Evolutionary conservation across 768 basidiomycete species (phyloP), one percentile per base, ranked within the genome.

Genomic region (Dioszegia aurantiaca): DNA sequence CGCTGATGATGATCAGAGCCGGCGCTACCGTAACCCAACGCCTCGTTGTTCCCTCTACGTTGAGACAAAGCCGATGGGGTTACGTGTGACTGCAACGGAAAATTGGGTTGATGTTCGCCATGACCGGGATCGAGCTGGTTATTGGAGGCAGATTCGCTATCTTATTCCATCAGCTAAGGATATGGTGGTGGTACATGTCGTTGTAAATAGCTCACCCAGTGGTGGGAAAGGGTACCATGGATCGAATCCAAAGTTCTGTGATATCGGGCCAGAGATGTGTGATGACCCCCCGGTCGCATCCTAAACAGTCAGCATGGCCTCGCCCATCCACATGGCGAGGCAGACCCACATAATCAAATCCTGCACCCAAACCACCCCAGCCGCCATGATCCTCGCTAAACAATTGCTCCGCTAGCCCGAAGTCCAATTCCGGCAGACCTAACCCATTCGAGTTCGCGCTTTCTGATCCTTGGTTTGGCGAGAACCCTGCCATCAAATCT

Each of bases 191-290:
- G n/a, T n/a, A n/a, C n/a, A n/a, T n/a, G n/a, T n/a, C n/a, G n/a
- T n/a, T n/a, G n/a, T n/a, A n/a, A 33, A 33, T 14, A 14, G 33
- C 33, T 33, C 17, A 47, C 28, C 70, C 6, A 72, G 58, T 2
- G 70, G 70, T 16, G 70, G 70, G 46, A 72, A 72, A 0, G 67
- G 65, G 59, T 67, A 72, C 67, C 64, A 67, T 0, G 58, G 33
- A 40, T 72, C 68, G 3, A 63, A 58, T 16, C 28, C 47, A 11
- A 53, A 37, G 16, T 24, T 27, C 30, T 52, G 55, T 21, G 56
- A 53, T 17, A 23, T 30, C n/a, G 30, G 16, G 19, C 33, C 48
- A 24, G 23, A 4, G 44, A 27, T 9, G 10, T 27, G 8, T 24
- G 46, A 47, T 26, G 40, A 53, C 1, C 37, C 51, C 21, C 37